Conservation (phyloP, 495 filamentous ascomycete genomes). For the Physcia stellaris region DNA sequence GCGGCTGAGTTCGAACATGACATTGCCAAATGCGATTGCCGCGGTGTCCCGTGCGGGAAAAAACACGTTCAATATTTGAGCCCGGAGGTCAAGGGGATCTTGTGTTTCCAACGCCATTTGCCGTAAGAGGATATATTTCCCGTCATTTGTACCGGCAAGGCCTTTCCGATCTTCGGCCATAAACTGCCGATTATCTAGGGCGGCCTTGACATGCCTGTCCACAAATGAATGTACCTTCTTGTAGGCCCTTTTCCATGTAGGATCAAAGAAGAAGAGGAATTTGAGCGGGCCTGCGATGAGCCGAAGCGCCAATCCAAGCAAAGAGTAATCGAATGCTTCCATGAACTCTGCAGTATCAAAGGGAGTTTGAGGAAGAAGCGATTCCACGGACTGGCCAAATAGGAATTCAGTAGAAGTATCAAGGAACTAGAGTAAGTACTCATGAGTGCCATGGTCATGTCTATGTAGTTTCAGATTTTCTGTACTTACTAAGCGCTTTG, state of each 20-base stretch:
- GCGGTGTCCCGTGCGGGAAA: constrained; percentile 22
- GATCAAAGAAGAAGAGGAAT: constrained; percentile 11
- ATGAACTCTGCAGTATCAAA: constrained; percentile 7
- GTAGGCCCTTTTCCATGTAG: constrained; percentile 8
- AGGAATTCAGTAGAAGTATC: constrained; percentile 9
- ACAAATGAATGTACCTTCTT: constrained; percentile 7
- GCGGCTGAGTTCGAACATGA: constrained; percentile 12
- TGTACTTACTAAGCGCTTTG: constrained; percentile 25
- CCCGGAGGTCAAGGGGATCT: constrained; percentile 17
- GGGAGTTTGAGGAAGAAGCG: constrained; percentile 1
- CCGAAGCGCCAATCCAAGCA: constrained; percentile 10
- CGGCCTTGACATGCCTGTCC: constrained; percentile 14
- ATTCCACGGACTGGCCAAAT: constrained; percentile 11
- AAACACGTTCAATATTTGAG: constrained; percentile 19
- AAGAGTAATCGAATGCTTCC: constrained; percentile 8
- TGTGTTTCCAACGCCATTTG: constrained; percentile 15
- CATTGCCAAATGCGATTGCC: constrained; percentile 12
- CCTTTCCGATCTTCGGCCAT: neutral
- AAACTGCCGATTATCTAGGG: constrained; percentile 9
- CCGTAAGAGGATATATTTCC: constrained; percentile 12
- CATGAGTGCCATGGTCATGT: neutral
- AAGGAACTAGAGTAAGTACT: neutral
- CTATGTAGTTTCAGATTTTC: neutral
- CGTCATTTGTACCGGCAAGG: neutral
- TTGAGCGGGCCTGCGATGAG: constrained; percentile 12